phyloP scores from a whole-genome alignment of 2,329 filamentous ascomycete species.

The Neofusicoccum sp. region DNA sequence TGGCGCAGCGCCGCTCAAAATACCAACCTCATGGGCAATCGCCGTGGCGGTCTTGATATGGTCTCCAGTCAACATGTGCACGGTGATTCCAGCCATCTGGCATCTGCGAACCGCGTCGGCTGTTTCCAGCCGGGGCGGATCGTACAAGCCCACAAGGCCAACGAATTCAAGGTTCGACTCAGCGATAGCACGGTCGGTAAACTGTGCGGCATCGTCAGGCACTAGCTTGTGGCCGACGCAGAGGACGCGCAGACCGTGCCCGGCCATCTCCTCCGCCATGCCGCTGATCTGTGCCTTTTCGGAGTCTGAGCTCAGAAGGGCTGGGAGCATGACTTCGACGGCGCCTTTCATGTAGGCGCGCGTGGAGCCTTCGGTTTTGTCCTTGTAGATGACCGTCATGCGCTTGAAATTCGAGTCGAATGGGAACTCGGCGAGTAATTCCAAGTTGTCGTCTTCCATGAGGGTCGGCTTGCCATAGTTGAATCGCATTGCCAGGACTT shows the following conservation, averaged over 20 bases:
- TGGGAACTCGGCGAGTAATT: slow-evolving; percentile 38
- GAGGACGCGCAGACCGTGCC: slow-evolving; percentile 38
- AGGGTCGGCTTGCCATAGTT: slow-evolving; percentile 33
- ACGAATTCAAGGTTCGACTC: slow-evolving; percentile 70
- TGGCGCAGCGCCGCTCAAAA: slow-evolving; percentile 22
- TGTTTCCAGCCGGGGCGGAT: slow-evolving; percentile 80
- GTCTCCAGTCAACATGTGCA: slow-evolving; percentile 51
- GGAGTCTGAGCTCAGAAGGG: slow-evolving; percentile 30
- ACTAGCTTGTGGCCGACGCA: slow-evolving; percentile 36
- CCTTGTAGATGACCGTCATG: slow-evolving; percentile 40
- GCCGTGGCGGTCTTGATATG: slow-evolving; percentile 47
- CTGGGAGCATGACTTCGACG: slow-evolving; percentile 37
- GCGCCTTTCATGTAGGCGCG: slow-evolving; percentile 41
- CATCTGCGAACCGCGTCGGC: slow-evolving; percentile 52
- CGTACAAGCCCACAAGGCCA: slow-evolving; percentile 83
- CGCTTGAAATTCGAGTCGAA: slow-evolving; percentile 42
- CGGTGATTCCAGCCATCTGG: slow-evolving; percentile 47
- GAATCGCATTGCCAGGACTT: slow-evolving; percentile 40
- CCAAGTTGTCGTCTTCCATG: slow-evolving; percentile 28
- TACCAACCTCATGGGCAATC: slow-evolving; percentile 49
- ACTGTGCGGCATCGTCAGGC: not conserved
- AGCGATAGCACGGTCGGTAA: slow-evolving; percentile 54
- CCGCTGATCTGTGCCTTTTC: slow-evolving; percentile 30
- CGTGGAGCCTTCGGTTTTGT: slow-evolving; percentile 28
- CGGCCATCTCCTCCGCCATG: slow-evolving; percentile 36